phyloP scores from a whole-genome alignment of 306 rosid genomes.

The Cucurbita maxima region DNA sequence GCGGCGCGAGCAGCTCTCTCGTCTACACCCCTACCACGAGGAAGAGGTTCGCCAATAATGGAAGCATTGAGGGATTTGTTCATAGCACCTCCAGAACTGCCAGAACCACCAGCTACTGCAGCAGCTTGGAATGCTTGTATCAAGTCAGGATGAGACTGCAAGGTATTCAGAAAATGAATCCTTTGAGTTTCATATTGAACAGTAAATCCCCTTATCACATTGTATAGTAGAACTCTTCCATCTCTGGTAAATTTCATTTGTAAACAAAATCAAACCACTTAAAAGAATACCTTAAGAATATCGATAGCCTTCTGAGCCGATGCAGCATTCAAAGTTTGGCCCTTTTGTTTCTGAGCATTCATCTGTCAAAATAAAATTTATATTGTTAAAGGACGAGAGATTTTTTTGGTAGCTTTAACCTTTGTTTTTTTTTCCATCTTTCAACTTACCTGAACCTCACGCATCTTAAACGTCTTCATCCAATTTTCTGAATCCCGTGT shows the following conservation, averaged over 20 bases:
- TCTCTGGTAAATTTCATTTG: background rate
- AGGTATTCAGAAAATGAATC: background rate
- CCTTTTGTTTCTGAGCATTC: conserved; percentile 95
- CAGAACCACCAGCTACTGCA: conserved; percentile 68
- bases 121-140: conserved; percentile 94
- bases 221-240: background rate
- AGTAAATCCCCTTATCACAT: background rate
- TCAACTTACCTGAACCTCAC: conserved; percentile 64
- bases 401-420: background rate
- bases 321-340: conserved; percentile 71
- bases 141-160: conserved; percentile 79
- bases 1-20: conserved; percentile 95
- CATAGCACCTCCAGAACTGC: conserved; percentile 45
- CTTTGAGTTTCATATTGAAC: background rate
- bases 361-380: conserved; percentile 25
- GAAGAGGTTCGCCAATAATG: conserved; percentile 51
- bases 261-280: background rate
- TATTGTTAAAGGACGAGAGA: background rate
- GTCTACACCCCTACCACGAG: conserved; percentile 83
- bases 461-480: conserved; percentile 95
- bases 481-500: conserved; percentile 86
- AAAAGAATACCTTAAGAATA: conserved; percentile 55
- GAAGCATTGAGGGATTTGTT: conserved; percentile 80
- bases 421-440: background rate
- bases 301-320: conserved; percentile 87